phyloP scores from a whole-genome alignment of 2,329 filamentous ascomycete species.

The Colletotrichum sp. region DNA sequence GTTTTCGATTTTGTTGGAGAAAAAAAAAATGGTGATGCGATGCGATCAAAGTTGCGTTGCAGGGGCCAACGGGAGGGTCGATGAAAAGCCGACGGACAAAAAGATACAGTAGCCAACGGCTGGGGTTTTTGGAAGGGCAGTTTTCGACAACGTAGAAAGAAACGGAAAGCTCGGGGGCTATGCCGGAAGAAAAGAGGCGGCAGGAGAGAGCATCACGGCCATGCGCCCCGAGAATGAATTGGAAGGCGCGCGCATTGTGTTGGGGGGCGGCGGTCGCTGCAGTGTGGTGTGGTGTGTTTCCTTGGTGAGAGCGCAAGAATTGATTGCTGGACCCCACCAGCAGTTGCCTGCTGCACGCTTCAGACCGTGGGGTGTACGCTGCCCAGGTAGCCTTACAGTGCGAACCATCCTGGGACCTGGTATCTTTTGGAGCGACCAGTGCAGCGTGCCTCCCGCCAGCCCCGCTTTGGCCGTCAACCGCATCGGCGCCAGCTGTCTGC shows the following conservation, averaged over 20 bases:
- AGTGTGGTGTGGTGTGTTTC: constrained; percentile 3
- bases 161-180: not conserved
- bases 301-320: constrained; percentile 11
- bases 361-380: not conserved
- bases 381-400: constrained; percentile 17
- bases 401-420: not conserved
- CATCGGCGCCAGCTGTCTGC: not conserved
- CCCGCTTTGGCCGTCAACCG: not conserved
- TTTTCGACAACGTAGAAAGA: not conserved
- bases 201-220: constrained; percentile 1
- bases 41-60: not conserved
- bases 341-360: not conserved
- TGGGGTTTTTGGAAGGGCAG: not conserved
- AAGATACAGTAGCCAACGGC: not conserved
- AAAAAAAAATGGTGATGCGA: not conserved
- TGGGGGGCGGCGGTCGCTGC: not conserved
- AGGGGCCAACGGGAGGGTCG: not conserved
- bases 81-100: not conserved
- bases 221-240: not conserved
- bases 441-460: not conserved
- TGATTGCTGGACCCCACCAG: not conserved
- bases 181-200: not conserved
- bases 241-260: not conserved
- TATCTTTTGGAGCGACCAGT: not conserved
- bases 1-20: not conserved